These are phyloP conservation scores for Thraustochytrium sp. DNA, from an alignment of 352 stramenopile genomes.

Conservation along the genomic window DNA sequence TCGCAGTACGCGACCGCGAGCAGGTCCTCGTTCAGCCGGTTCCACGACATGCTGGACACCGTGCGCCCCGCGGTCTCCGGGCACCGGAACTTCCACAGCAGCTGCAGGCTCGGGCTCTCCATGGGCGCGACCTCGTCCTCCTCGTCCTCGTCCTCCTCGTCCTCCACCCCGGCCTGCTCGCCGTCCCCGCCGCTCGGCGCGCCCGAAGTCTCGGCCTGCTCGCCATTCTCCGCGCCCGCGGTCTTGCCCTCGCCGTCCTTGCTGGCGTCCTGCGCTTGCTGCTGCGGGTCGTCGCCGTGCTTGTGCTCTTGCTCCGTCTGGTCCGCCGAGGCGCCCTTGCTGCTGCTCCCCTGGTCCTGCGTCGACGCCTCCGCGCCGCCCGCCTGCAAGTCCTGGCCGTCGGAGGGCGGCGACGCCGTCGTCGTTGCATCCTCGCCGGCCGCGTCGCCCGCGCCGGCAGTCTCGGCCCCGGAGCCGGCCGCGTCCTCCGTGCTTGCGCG, in stretches of 20 bases:
- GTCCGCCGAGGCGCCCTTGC: neutral
- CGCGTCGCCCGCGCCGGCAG: neutral
- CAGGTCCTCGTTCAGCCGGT: conserved; percentile 74
- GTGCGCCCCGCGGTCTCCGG: conserved; percentile 58
- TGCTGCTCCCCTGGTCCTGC: neutral
- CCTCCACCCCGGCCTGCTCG: neutral
- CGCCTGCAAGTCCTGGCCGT: no score
- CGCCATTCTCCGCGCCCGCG: neutral
- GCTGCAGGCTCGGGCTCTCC: conserved; percentile 54
- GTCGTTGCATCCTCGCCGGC: neutral
- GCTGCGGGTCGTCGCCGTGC: neutral
- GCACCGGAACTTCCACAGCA: conserved; percentile 69
- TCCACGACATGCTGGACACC: conserved; percentile 73
- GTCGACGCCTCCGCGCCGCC: neutral
- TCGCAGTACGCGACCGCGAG: conserved; percentile 76
- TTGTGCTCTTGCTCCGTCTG: neutral
- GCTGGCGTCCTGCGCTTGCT: neutral
- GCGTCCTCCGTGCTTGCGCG: conserved; percentile 12
- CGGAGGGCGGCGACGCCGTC: neutral
- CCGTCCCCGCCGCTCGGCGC: neutral
- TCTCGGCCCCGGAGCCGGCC: neutral
- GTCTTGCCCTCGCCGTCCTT: neutral
- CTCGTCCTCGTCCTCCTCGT: neutral
- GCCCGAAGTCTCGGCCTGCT: conserved; percentile 23
- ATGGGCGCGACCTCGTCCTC: neutral